A percentile compares a stretch with the other conserved stretches of the same genome.
phyloP scores from a whole-genome alignment of 1,284 basidiomycete species.

The Moesziomyces parantarcticus region DNA sequence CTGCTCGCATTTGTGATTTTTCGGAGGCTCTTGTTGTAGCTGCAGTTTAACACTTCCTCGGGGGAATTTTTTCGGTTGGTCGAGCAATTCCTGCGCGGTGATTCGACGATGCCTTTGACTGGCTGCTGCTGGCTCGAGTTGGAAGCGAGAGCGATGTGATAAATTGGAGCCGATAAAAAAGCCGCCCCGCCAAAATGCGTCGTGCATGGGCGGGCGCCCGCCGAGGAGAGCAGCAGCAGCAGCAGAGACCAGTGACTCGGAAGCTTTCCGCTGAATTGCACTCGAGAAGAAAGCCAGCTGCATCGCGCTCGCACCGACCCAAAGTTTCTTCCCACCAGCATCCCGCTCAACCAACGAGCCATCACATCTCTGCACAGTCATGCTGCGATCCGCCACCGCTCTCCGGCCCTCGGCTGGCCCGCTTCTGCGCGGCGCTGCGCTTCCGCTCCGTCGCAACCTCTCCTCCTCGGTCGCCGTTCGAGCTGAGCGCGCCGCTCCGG shows the following conservation, averaged over 20 bases:
- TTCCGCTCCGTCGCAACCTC: conserved; percentile 26
- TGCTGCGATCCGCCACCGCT: conserved; percentile 27
- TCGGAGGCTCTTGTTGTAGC: no score
- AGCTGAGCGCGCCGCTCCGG: conserved; percentile 51
- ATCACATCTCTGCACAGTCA: conserved; percentile 1
- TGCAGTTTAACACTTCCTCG: no score
- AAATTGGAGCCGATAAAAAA: conserved; percentile 16
- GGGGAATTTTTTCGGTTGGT: no score
- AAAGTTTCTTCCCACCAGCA: conserved; percentile 2
- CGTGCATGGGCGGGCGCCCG: no score
- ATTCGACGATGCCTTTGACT: conserved; percentile 26
- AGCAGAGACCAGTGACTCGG: conserved; percentile 27
- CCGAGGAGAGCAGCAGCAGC: no score
- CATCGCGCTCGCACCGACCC: not conserved
- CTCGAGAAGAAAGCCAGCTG: conserved; percentile 7
- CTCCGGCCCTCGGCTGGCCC: conserved; percentile 22
- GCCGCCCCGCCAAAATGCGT: conserved; percentile 1
- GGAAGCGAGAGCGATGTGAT: conserved; percentile 10
- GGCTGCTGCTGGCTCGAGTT: no score
- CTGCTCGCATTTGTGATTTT: no score
- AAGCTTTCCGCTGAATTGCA: not conserved
- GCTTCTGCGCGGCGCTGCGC: conserved; percentile 19
- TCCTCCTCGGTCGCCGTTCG: conserved; percentile 19
- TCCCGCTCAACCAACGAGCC: conserved; percentile 1
- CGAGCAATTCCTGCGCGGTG: conserved; percentile 4